Conservation (phyloP, 805 yeast species). For the Saccharomycopsis babjevae region DNA sequence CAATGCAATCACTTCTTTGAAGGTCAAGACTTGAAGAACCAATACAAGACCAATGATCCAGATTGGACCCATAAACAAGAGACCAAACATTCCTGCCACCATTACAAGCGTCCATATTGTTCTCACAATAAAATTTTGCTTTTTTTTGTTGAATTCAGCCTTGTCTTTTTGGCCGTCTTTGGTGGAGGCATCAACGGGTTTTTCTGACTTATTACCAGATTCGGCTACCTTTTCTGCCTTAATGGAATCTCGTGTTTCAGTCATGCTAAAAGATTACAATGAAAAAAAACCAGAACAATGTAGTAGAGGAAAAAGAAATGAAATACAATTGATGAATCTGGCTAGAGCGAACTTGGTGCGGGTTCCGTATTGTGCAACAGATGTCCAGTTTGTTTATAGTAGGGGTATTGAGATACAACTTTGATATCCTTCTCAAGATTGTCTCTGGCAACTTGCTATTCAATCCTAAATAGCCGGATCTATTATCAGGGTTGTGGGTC, state of each 20-base stretch:
- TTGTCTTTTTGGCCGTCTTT: not conserved
- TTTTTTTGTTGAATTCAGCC: conserved; percentile 43
- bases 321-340: no score
- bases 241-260: not conserved
- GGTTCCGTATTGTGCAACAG: no score
- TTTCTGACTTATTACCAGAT: not conserved
- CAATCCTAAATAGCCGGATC: no score
- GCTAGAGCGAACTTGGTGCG: no score
- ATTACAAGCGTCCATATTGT: conserved; percentile 90
- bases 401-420: no score
- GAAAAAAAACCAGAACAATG: no score
- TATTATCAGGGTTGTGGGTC: not conserved
- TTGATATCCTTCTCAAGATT: no score
- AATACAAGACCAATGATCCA: conserved; percentile 67
- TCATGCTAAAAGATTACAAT: not conserved
- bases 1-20: conserved; percentile 85
- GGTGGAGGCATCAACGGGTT: not conserved
- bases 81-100: conserved; percentile 62
- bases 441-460: no score
- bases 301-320: no score
- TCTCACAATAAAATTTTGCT: conserved; percentile 75
- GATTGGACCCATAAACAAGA: conserved; percentile 76
- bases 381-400: no score
- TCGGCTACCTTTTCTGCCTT: not conserved
- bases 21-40: conserved; percentile 69